Evolutionary conservation across 2,329 filamentous ascomycete genomes (phyloP), one percentile per base, ranked within the genome.

Genomic region (Blumeriella jaapii): DNA sequence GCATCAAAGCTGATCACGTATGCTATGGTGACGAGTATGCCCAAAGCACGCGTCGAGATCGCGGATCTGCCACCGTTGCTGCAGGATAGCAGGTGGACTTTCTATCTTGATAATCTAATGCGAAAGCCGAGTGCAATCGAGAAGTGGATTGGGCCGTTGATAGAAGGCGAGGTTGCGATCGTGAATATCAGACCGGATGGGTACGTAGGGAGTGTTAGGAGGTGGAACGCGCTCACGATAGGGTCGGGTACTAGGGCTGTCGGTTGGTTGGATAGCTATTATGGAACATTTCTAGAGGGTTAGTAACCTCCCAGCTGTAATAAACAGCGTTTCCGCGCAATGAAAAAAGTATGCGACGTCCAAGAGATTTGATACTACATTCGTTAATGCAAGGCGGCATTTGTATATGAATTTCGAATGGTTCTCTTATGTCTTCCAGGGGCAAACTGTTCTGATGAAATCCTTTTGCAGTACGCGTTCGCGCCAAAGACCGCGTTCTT

Each of bases 101-200:
- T 85, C 40, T 85, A 85, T 52, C 61, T 82, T 0, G 80, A 85
- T 50, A 67, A 82, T 53, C 57, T 74, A 46, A 68, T 70, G 40
- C 37, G 37, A 46, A 69, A 64, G 38, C 67, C 74, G 36, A 69
- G 65, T 19, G 80, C 74, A 55, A 80, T 72, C 7, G 68, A 75
- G 48, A 83, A 81, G 55, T 85, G 78, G 78, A 61, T 82, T 5
- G 51, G 51, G 6, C 66, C 62, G 29, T 59, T 82, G 3, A 61
- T 59, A 0, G 61, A 63, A 1, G 61, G 65, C 7, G 69, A 79
- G 45, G 68, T 79, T 5, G 74, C 70, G 4, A 68, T 84, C 25
- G 62, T 78, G 25, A 77, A 79, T 47, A 74, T 85, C 2, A 66
- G 80, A 4, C 80, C 80, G 0, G 80, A 85, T 55, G 79, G 80